phyloP scores from a whole-genome alignment of 2,329 filamentous ascomycete genomes.

The Rhytidhysteron rufulum region DNA sequence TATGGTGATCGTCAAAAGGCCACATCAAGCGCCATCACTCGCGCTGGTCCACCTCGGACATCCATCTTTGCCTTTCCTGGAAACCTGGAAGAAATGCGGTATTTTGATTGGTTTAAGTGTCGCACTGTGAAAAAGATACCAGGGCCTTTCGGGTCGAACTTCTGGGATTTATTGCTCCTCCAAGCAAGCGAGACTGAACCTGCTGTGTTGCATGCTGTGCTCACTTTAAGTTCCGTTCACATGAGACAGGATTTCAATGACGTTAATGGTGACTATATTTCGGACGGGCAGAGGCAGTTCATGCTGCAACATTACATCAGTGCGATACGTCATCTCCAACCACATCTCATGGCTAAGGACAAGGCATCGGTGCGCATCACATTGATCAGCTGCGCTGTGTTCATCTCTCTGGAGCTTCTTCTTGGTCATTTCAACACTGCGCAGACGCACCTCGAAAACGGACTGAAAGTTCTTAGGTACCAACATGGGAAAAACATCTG shows the following conservation, averaged over 20 bases:
- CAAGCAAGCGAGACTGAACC: slow-evolving; percentile 38
- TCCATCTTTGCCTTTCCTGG: slow-evolving; percentile 5
- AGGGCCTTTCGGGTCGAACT: slow-evolving; percentile 20
- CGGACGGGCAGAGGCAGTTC: slow-evolving; percentile 24
- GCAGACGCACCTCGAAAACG: slow-evolving; percentile 39
- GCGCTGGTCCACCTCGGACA: slow-evolving; percentile 4
- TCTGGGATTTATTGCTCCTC: slow-evolving; percentile 39
- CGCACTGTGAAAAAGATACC: slow-evolving; percentile 34
- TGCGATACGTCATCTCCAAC: slow-evolving; percentile 35
- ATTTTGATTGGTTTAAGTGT: slow-evolving; percentile 43
- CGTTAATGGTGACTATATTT: slow-evolving; percentile 1
- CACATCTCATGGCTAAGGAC: slow-evolving; percentile 15
- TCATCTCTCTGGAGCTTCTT: slow-evolving; percentile 40
- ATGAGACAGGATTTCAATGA: slow-evolving; percentile 9
- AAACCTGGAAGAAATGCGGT: slow-evolving; percentile 26
- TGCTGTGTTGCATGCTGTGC: slow-evolving; percentile 40
- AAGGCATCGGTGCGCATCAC: slow-evolving; percentile 28
- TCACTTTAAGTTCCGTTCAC: slow-evolving; percentile 39
- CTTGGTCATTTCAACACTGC: slow-evolving; percentile 37
- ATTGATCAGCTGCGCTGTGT: slow-evolving; percentile 42
- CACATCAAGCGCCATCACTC: not conserved
- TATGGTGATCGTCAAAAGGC: slow-evolving; percentile 7
- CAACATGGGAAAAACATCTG: slow-evolving; percentile 10
- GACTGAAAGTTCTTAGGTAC: slow-evolving; percentile 36
- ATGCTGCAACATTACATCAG: slow-evolving; percentile 39